Evolutionary conservation across 176 grass and related monocot genomes (phyloP), one percentile per base, ranked within the genome.

Genomic region (Luzula sylvatica): DNA sequence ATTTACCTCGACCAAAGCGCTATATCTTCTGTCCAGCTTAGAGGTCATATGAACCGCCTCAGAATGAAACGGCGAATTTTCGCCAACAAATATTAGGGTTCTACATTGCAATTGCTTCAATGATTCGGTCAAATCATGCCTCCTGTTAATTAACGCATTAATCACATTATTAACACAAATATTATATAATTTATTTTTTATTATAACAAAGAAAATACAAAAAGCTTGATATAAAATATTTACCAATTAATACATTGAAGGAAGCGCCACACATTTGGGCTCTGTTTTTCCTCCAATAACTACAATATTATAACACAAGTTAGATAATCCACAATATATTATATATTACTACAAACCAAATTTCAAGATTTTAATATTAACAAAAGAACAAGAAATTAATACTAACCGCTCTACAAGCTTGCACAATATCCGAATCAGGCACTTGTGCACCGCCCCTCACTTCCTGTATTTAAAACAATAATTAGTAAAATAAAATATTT

Each of bases 341-440:
- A 42, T 59, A 59, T 15, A 27, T 63, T 30, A 17, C 5, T 8
- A 23, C 17, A n/a, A 40, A 39, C 9, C 20, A 60, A 60, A 42
- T 25, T 60, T 21, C 54, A 20, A 25, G 42, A 45, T 43, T 45
- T 30, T 51, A 45, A 56, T 2, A 63, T 26, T 43, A 50, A 30
- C 42, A 55, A 8, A 9, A 1, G 2, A 27, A 38, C 7, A 67
- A 22, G 47, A 78, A 20, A 69, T 43, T 45, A 16, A 67, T 61
- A 75, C 78, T 87, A 74, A 98, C 86, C 32, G 78, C 87, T 83
- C 82, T 87, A 62, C 93, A 98, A 46, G 78, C 92, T 61, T 90
- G 92, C 38, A 87, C 92, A 29, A 90, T 87, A 56, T 98, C 92
- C 26, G 92, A 98, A 70, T 98, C 92, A 3, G 92, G 92, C 52